Base-by-base conservation (phyloP, 2,329 filamentous ascomycete genomes). In the Didymella pinodella region DNA sequence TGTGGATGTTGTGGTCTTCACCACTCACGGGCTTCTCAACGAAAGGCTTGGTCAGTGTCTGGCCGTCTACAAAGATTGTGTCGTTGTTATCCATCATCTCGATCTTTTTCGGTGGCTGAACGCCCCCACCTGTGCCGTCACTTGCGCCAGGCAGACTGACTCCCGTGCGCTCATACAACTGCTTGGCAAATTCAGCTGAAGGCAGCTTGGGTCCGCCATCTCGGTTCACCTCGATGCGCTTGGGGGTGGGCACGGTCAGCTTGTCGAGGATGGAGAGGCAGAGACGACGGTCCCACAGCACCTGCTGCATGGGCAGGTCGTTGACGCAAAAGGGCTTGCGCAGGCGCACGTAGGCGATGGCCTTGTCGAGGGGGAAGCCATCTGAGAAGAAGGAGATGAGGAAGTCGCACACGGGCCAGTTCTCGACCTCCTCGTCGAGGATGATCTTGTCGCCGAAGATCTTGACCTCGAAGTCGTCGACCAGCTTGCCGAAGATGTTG, bases 381-480 rank as follows among this genome's bases (percentile, higher is more conserved):
- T 97, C 94, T 0, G 94, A 98, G 78, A 98, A 99, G 80, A 99
- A 99, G 3, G 93, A 97, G 71, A 99, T 97, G 55, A 99, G 81
- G 71, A 96, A 99, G 79, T 99, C 95, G 77, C 92, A 96, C 54
- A 96, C 88, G 18, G 93, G 93, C 93, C 93, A 97, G 75, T 97
- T 96, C 78, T 96, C 93, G 55, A 97, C 90, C 63, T 91, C 91
- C 85, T 99, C 95, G 72, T 99, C 95, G 34, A 99, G 83, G 67
- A 99, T 99, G 43, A 97, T 94, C 79, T 99, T 99, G 81, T 99
- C 95, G 47, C 95, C 96, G 80, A 99, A 99, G 12, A 99, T 94
- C 62, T 96, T 90, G 25, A 98, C 93, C 71, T 99, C 94, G 72
- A 99, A 98, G 69, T 98, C 94, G 32, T 91, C 88, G 65, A 97